These are phyloP conservation scores for Astragalus glycyphyllos DNA, from an alignment of 306 rosid species.

Conservation along the genomic window DNA sequence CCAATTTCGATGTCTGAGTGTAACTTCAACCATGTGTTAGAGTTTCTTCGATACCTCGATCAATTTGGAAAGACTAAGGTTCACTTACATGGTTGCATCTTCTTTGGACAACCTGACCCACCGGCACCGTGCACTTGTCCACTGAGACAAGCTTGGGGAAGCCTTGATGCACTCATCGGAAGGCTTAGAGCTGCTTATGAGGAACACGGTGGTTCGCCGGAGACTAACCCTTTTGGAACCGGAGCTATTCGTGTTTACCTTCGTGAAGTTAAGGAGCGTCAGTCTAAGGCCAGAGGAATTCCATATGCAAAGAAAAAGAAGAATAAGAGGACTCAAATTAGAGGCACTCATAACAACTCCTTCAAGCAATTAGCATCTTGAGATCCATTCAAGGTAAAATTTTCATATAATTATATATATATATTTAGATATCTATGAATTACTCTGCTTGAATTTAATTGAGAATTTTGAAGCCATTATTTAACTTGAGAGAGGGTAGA, in stretches of 20 bases:
- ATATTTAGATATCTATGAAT: neutral
- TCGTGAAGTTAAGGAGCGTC: conserved; percentile 88
- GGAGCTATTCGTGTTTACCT: conserved; percentile 80
- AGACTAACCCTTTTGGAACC: conserved; percentile 80
- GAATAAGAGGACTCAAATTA: conserved; percentile 66
- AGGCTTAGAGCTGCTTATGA: conserved; percentile 88
- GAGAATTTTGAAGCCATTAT: conserved; percentile 8
- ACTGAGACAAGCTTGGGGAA: conserved; percentile 92
- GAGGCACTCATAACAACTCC: conserved; percentile 57
- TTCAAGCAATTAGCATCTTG: conserved; percentile 65
- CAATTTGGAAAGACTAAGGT: conserved; percentile 96
- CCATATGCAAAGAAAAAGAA: conserved; percentile 88
- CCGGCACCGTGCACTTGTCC: conserved; percentile 94
- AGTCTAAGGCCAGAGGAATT: conserved; percentile 86
- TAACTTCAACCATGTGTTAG: conserved; percentile 82
- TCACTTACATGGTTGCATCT: conserved; percentile 78
- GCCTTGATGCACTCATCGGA: conserved; percentile 90
- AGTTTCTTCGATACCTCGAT: conserved; percentile 85
- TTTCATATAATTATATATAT: neutral
- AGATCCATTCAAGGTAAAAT: conserved; percentile 55
- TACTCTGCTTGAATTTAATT: conserved; percentile 10
- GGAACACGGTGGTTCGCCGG: conserved; percentile 82
- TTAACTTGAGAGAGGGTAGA: neutral
- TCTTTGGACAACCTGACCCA: conserved; percentile 93
- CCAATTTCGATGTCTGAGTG: conserved; percentile 72